These are phyloP conservation scores for Alternaria ventricosa DNA, from an alignment of 2,329 filamentous ascomycete species.

Conservation along the genomic window DNA sequence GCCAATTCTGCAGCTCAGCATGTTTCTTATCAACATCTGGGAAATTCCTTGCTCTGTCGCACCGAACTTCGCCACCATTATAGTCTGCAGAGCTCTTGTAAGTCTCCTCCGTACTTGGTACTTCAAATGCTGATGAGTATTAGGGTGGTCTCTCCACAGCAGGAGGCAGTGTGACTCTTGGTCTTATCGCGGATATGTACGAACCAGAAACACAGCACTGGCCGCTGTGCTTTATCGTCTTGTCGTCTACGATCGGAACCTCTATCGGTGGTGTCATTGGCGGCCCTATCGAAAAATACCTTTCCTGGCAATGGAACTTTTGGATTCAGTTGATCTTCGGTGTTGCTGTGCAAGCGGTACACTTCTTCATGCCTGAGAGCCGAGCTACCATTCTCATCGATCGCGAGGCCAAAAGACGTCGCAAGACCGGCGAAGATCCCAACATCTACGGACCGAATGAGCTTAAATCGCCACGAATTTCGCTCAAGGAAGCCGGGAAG, in stretches of 20 bases:
- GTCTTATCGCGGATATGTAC: constrained; percentile 68
- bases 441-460: constrained; percentile 78
- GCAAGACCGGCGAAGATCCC: constrained; percentile 62
- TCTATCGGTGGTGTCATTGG: constrained; percentile 76
- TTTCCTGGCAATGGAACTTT: constrained; percentile 74
- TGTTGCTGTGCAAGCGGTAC: constrained; percentile 68
- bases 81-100: constrained; percentile 66
- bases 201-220: constrained; percentile 65
- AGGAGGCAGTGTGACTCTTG: constrained; percentile 68
- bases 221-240: constrained; percentile 62
- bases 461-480: constrained; percentile 50
- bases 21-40: constrained; percentile 67
- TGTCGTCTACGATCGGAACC: constrained; percentile 67
- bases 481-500: constrained; percentile 47
- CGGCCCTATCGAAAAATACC: constrained; percentile 57
- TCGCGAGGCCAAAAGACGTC: constrained; percentile 73
- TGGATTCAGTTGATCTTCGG: constrained; percentile 87
- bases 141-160: constrained; percentile 56
- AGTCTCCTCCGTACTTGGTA: constrained; percentile 60
- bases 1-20: constrained; percentile 65
- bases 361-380: constrained; percentile 75
- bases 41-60: constrained; percentile 69
- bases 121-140: constrained; percentile 58
- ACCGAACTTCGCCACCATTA: constrained; percentile 68
- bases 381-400: constrained; percentile 77